Evolutionary conservation across 2,329 filamentous ascomycete genomes (phyloP).

Genomic region (Colletotrichum ledebouriae): DNA sequence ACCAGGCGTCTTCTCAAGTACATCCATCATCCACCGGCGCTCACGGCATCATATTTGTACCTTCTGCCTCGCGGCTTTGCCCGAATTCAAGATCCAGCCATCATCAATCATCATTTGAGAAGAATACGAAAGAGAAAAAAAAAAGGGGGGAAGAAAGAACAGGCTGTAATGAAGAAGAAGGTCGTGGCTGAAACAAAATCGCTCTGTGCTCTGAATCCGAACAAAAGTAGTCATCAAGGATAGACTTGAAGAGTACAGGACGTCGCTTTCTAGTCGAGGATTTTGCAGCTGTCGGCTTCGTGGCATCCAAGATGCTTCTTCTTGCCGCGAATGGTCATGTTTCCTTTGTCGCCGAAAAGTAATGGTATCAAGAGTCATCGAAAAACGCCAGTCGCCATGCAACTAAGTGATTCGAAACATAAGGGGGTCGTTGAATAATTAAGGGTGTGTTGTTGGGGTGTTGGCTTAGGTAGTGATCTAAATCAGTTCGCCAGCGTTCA

Average conservation of each 20-base stretch:
- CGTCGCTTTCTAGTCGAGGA: conserved; percentile 21
- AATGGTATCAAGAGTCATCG: conserved; percentile 43
- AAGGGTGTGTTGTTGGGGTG: conserved; percentile 1
- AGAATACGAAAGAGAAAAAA: background rate
- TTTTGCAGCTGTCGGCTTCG: conserved; percentile 16
- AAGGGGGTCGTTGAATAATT: conserved; percentile 40
- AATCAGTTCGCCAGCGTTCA: conserved; percentile 69
- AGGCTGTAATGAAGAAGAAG: conserved; percentile 3
- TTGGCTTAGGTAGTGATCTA: conserved; percentile 46
- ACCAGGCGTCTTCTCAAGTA: conserved; percentile 13
- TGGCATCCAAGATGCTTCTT: background rate
- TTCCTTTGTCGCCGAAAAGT: conserved; percentile 25
- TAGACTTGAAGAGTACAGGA: conserved; percentile 43
- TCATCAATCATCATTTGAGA: conserved; percentile 40
- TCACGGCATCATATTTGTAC: conserved; percentile 28
- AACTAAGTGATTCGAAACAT: conserved; percentile 44
- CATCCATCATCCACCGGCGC: conserved; percentile 7
- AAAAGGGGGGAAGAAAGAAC: conserved; percentile 17
- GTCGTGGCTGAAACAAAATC: conserved; percentile 14
- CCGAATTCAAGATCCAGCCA: conserved; percentile 27
- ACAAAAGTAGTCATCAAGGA: conserved; percentile 36
- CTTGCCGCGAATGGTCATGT: conserved; percentile 4
- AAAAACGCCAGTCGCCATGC: conserved; percentile 59
- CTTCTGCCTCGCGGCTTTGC: conserved; percentile 33
- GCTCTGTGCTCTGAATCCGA: conserved; percentile 33